Base-by-base conservation (phyloP, 2,329 filamentous ascomycete species). In the Ascochyta fabae region DNA sequence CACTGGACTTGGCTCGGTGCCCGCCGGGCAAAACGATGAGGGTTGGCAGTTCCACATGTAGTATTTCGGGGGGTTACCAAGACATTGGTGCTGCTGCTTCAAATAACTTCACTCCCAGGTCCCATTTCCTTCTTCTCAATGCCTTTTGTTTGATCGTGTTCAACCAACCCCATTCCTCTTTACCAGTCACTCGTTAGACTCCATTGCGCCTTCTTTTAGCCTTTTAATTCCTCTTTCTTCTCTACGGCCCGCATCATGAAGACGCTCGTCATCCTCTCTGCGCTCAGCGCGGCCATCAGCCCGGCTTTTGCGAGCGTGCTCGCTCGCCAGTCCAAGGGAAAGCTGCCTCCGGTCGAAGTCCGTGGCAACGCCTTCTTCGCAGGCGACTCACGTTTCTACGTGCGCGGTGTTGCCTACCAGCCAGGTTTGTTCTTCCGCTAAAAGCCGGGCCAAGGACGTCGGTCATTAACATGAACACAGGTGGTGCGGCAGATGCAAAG, bases 361-460 rank as follows among this genome's bases (percentile, higher is more conserved):
- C 83, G 83, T 72, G 84, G 86, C 68, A 87, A 88, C 73, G 82
- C 86, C 53, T 88, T 88, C 77, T 88, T 84, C 71, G 80, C 84
- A 58, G 85, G 84, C 41, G 66, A 83, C 53, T 70, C 84, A 27
- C 83, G 86, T 60, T 85, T 85, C 74, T 85, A 85, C 71, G 78
- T 86, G 54, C 81, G 83, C 56, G 83, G 84, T 70, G 79, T 86
- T 61, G 88, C 89, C 75, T 88, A 88, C 73, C 86, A 88, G 75
- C 85, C 84, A 53, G 83, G 84, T 75, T 84, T n/a, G 68, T 65
- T 16, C 16, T 13, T 24, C 24, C 10, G 29, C 1, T 13, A 26
- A 34, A 12, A 10, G 15, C 22, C 81, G 81, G 19, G 82, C 80
- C 40, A 71, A 83, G 34, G 4, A 22, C 6, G 23, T 29, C 23